Evolutionary conservation across 1,284 basidiomycete species (phyloP), one percentile per base, ranked within the genome.

Genomic region (Cryptococcus floricola): DNA sequence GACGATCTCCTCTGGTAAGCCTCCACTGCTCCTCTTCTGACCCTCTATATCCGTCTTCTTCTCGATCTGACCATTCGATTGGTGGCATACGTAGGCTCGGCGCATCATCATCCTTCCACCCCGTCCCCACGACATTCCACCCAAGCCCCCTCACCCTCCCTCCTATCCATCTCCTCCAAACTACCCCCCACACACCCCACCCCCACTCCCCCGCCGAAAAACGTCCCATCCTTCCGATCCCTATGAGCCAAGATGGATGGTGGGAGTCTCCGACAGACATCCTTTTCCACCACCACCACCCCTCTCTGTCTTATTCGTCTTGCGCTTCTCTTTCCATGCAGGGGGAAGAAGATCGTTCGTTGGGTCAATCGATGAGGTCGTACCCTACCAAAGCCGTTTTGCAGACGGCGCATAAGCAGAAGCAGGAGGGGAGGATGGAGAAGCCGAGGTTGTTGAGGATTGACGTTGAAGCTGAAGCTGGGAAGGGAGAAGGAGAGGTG

Each of bases 211-310:
- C n/a, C 25, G 23, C 25, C 2, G 19, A n/a, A 37, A n/a, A n/a
- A 13, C 27, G 27, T 4, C 14, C 31, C 12, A n/a, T 47, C 16
- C 14, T 28, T 31, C 48, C 31, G 18, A 14, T 49, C 13, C 4
- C n/a, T 8, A 39, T 39, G 34, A 16, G 28, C 31, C 31, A 34
- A 34, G 31, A 34, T 10, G 31, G 31, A 34, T 34, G 31, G 31
- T 45, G 44, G 43, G 37, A 53, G 12, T 53, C 44, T 10, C 51
- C 44, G 8, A 53, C 51, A 14, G 43, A 44, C 13, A 44, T 39
- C 19, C 25, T 53, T 31, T 53, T 46, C 44, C 23, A 53, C 43
- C 51, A 53, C 19, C 51, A 38, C 51, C 27, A 43, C 4, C 43
- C 41, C 12, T 52, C 50, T 3, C 23, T 23, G 16, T 28, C 10